Evolutionary conservation across 148 eudicot species (phyloP), one percentile per base, ranked within the genome.

Genomic region (Fagopyrum homotropicum): DNA sequence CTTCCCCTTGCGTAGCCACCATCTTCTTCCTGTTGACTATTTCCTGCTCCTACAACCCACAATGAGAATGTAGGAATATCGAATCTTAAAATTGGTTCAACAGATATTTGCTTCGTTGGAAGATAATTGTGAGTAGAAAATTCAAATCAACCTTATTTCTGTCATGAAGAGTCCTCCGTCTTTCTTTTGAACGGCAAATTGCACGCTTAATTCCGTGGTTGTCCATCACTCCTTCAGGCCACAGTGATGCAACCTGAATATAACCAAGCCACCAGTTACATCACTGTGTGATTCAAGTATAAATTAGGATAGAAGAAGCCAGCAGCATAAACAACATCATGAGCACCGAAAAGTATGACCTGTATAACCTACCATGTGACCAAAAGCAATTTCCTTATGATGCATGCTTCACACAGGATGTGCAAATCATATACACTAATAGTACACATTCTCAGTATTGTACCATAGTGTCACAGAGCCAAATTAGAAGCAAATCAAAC

Each of bases 201-300:
- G 98, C 99, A 61, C 92, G 93, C 78, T 96, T 96, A n/a, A 96
- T 92, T 69, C 99, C 98, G 84, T 92, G 90, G 79, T 88, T 89
- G 84, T 92, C 97, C 98, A 96, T 91, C 69, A 80, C 80, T 76
- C 98, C 98, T 78, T 80, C 85, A 1, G 99, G 98, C 99, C 99
- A 96, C 56, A 92, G 77, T 79, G 83, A 87, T 35, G 98, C 90
- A 82, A 96, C 97, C 99, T 96, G 91, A 88, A 51, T 72, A 80
- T 47, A 80, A 26, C 4, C 46, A 43, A 40, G 4, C 72, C 49
- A 40, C 26, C 5, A 43, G 49, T 40, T 69, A 35, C 40, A 44
- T 29, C 17, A 14, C 15, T 40, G 8, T 10, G 46, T 45, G 46
- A 68, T 68, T 5, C 1, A 30, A 29, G 45, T 60, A 29, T 4